Evolutionary conservation across 306 rosid genomes (phyloP).

Genomic region (Fragaria iinumae): DNA sequence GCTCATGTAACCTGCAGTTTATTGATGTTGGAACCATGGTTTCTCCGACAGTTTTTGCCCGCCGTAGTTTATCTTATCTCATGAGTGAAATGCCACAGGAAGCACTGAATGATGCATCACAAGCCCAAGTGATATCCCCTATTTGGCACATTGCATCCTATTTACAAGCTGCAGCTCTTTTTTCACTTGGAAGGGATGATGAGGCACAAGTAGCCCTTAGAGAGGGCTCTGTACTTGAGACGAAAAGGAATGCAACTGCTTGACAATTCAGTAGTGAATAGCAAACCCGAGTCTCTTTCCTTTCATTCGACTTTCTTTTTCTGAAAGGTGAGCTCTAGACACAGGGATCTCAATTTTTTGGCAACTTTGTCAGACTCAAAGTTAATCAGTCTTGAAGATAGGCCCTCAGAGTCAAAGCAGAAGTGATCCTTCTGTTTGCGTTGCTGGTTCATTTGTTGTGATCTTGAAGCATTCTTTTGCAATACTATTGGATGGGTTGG

Average conservation of each 20-base stretch:
- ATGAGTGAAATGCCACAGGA: conserved; percentile 70
- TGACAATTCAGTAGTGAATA: conserved; percentile 22
- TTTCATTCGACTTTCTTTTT: conserved; percentile 23
- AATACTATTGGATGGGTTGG: conserved; percentile 39
- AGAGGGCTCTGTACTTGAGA: conserved; percentile 73
- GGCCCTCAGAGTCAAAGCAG: conserved; percentile 24
- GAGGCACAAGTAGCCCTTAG: conserved; percentile 81
- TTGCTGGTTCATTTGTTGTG: conserved; percentile 47
- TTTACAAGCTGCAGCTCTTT: conserved; percentile 72
- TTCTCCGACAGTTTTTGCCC: conserved; percentile 88
- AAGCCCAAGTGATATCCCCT: conserved; percentile 77
- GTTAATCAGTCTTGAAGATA: conserved; percentile 23
- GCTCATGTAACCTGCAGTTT: conserved; percentile 53
- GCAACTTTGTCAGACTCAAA: conserved; percentile 22
- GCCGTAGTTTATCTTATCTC: conserved; percentile 81
- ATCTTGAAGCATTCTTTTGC: conserved; percentile 61
- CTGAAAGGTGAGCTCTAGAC: conserved; percentile 32
- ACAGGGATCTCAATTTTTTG: conserved; percentile 43
- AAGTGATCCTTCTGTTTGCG: conserved; percentile 40
- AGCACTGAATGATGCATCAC: conserved; percentile 78
- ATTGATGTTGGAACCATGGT: conserved; percentile 82
- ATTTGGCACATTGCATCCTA: conserved; percentile 81
- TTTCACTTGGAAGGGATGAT: conserved; percentile 48
- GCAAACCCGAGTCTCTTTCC: conserved; percentile 12
- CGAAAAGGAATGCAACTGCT: conserved; percentile 46